Conservation (phyloP, 2,329 filamentous ascomycete genomes). For the Magnaporthiopsis rhizophila region DNA sequence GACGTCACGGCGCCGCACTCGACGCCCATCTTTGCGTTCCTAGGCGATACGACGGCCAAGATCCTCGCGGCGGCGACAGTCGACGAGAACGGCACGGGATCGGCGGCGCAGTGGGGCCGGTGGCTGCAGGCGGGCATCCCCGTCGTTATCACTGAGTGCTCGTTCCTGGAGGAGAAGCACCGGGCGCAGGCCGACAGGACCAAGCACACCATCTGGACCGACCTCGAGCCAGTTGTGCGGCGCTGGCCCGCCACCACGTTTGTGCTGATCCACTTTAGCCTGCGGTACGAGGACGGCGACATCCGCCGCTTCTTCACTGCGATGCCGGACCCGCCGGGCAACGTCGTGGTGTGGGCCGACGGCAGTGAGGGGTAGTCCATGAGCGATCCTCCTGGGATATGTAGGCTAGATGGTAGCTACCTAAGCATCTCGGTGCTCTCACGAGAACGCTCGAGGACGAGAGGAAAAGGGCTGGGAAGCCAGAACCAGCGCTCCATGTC, state of each 20-base stretch:
- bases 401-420: too few species aligned
- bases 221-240: conserved; percentile 35
- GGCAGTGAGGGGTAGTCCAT: conserved; percentile 12
- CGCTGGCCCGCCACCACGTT: conserved; percentile 35
- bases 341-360: conserved; percentile 41
- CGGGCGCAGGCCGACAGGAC: conserved; percentile 34
- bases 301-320: conserved; percentile 32
- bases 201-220: conserved; percentile 38
- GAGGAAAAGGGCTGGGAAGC: too few species aligned
- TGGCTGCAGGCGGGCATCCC: conserved; percentile 32
- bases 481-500: too few species aligned
- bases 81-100: conserved; percentile 10
- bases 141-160: conserved; percentile 42
- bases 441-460: too few species aligned
- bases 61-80: conserved; percentile 25
- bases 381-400: neutral
- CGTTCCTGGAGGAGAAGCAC: conserved; percentile 36
- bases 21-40: conserved; percentile 36
- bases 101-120: conserved; percentile 1
- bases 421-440: too few species aligned
- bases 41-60: conserved; percentile 37
- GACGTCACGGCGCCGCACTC: conserved; percentile 31
- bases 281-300: conserved; percentile 34
- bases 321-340: conserved; percentile 29
- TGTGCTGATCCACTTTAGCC: conserved; percentile 39